Percentiles rank a stretch among this genome's conserved stretches.
Evolutionary conservation across 768 basidiomycete species (phyloP).

Genomic region (Pleurotus giganteus): DNA sequence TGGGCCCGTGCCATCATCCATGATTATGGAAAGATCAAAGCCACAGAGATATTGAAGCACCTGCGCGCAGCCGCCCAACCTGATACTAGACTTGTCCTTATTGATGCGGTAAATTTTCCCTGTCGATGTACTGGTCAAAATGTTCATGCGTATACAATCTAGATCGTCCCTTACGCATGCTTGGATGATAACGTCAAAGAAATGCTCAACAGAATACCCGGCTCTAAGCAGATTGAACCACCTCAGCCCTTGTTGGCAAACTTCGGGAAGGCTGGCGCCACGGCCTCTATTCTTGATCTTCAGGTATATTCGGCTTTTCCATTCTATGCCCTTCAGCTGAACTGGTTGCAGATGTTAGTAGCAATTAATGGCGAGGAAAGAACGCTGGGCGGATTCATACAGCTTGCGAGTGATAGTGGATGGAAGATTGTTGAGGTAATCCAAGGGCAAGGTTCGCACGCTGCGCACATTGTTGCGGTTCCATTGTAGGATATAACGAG

Average conservation of each 20-base stretch:
- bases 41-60: constrained; percentile 23
- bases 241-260: constrained; percentile 26
- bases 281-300: constrained; percentile 21
- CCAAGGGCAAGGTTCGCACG: not conserved
- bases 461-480: constrained; percentile 3
- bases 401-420: constrained; percentile 20
- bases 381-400: constrained; percentile 23
- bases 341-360: constrained; percentile 24
- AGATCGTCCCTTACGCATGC: constrained; percentile 18
- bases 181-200: constrained; percentile 10
- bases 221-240: constrained; percentile 4
- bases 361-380: constrained; percentile 27
- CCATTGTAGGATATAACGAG: too few species aligned
- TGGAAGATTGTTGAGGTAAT: constrained; percentile 21
- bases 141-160: too few species aligned
- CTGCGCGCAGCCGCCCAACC: constrained; percentile 21
- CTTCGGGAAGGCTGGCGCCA: constrained; percentile 19
- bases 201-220: not conserved
- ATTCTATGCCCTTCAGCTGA: not conserved
- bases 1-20: constrained; percentile 29
- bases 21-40: constrained; percentile 25
- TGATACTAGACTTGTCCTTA: constrained; percentile 22
- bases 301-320: constrained; percentile 15
- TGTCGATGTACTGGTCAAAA: not conserved
- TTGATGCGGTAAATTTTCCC: constrained; percentile 17